Evolutionary conservation across 345 rosid species (phyloP).

Genomic region (Moricandia arvensis): DNA sequence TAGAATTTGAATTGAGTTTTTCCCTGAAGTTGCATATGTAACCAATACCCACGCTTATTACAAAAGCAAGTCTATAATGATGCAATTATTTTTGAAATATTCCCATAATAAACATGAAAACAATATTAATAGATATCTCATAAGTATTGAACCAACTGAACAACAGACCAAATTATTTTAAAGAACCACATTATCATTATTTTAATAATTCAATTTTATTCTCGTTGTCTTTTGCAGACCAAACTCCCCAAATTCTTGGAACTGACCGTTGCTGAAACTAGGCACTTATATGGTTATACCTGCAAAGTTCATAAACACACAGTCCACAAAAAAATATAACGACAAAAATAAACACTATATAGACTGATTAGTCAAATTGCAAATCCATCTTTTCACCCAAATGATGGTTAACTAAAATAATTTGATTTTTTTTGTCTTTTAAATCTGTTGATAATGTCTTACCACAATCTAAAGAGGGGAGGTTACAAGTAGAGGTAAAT

Average conservation of each 20-base stretch:
- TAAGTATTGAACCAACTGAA: slow-evolving; percentile 17
- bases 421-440: too few relatives aligned
- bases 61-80: slow-evolving; percentile 21
- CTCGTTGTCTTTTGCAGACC: slow-evolving; percentile 25
- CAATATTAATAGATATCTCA: slow-evolving; percentile 19
- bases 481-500: slow-evolving; percentile 33
- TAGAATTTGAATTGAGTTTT: slow-evolving; percentile 13
- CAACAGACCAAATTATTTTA: slow-evolving; percentile 2
- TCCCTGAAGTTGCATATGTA: slow-evolving; percentile 3
- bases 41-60: slow-evolving; percentile 18
- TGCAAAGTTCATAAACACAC: slow-evolving; percentile 24
- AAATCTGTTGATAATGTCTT: neutral
- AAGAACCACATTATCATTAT: slow-evolving; percentile 1
- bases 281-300: slow-evolving; percentile 17
- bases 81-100: slow-evolving; percentile 19
- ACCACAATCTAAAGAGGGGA: slow-evolving; percentile 37
- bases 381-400: neutral
- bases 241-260: slow-evolving; percentile 34
- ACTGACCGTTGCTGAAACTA: slow-evolving; percentile 29
- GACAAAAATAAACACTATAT: slow-evolving; percentile 1
- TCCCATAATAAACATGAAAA: slow-evolving; percentile 14
- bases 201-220: slow-evolving; percentile 13
- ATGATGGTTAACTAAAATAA: neutral
- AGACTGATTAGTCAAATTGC: neutral
- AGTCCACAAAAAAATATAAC: neutral